A percentile compares a stretch with the other conserved stretches of the same genome.
These are phyloP conservation scores for Taphrina confusa DNA, from an alignment of 1,139 yeast species.

Conservation along the genomic window DNA sequence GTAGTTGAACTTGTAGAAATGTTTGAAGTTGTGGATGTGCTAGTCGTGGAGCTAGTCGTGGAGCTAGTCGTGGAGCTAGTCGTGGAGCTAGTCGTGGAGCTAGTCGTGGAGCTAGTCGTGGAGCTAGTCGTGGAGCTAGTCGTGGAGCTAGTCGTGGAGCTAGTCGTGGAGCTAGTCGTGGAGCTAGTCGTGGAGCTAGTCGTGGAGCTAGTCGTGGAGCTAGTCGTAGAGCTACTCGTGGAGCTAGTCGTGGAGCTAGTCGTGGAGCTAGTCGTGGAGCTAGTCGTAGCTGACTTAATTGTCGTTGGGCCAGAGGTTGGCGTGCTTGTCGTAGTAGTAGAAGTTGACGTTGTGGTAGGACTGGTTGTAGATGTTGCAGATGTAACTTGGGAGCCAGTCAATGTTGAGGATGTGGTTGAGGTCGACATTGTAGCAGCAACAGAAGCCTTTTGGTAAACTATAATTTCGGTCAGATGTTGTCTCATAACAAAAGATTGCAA, in stretches of 20 bases:
- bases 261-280: background rate
- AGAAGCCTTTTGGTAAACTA: too few relatives aligned
- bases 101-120: background rate
- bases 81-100: background rate
- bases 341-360: slow-evolving; percentile 1
- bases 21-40: background rate
- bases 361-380: too few relatives aligned
- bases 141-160: background rate
- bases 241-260: background rate
- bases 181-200: too few relatives aligned
- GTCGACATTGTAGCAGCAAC: background rate
- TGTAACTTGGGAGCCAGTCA: background rate
- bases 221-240: background rate
- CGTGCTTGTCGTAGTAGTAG: background rate
- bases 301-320: background rate
- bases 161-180: background rate
- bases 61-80: background rate
- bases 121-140: background rate
- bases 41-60: background rate
- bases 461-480: too few relatives aligned
- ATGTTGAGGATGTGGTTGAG: background rate
- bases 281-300: too few relatives aligned
- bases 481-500: background rate
- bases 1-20: background rate
- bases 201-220: background rate